Evolutionary conservation across 2,329 filamentous ascomycete species (phyloP).

Genomic region (Pestalotiopsis sp.): DNA sequence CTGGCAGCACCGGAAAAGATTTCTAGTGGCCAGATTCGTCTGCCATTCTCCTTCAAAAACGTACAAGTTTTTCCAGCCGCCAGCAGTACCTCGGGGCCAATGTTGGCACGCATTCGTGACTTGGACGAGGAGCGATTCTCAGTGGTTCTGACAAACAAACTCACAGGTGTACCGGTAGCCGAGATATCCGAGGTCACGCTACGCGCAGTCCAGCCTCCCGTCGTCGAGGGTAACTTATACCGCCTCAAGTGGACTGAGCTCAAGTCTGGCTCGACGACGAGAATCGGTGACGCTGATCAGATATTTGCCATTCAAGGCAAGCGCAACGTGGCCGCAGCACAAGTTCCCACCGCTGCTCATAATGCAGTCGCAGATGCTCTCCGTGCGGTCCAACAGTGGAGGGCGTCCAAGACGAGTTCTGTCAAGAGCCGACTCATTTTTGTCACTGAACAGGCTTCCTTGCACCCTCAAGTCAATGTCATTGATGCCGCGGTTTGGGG

Average conservation of each 20-base stretch:
- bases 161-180: background rate
- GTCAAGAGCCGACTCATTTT: constrained; percentile 2
- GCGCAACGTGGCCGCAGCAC: background rate
- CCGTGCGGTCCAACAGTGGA: constrained; percentile 1
- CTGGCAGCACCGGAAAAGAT: constrained; percentile 10
- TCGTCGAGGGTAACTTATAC: constrained; percentile 4
- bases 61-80: background rate
- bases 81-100: background rate
- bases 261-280: background rate
- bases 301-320: background rate
- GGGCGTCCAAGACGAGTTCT: background rate
- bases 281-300: background rate
- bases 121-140: constrained; percentile 6
- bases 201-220: constrained; percentile 1
- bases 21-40: background rate
- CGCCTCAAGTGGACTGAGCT: constrained; percentile 9
- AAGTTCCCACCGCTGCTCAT: background rate
- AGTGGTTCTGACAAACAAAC: background rate
- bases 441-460: constrained; percentile 7
- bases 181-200: constrained; percentile 7
- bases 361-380: constrained; percentile 4
- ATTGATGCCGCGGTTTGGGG: constrained; percentile 12
- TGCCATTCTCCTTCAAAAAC: constrained; percentile 5
- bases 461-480: background rate
- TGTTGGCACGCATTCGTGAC: constrained; percentile 6